phyloP scores from a whole-genome alignment of 306 rosid genomes.

The apple (Malus domestica) region DNA sequence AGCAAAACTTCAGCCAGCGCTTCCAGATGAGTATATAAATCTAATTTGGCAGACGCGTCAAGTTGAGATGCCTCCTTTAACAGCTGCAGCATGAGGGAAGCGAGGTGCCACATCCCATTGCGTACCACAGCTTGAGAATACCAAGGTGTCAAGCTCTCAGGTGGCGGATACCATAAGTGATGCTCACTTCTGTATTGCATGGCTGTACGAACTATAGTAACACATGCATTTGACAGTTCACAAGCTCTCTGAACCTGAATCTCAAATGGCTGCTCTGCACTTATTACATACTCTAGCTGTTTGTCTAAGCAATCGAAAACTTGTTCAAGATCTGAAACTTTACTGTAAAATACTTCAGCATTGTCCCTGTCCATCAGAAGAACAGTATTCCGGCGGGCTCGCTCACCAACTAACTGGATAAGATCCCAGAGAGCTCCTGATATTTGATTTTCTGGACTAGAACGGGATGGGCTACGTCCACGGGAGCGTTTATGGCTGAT shows the following conservation, averaged over 20 bases:
- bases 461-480: slow-evolving; percentile 38
- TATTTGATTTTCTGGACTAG: slow-evolving; percentile 46
- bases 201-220: slow-evolving; percentile 51
- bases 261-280: slow-evolving; percentile 54
- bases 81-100: slow-evolving; percentile 66
- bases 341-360: slow-evolving; percentile 92
- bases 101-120: slow-evolving; percentile 74
- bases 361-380: slow-evolving; percentile 98
- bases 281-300: slow-evolving; percentile 67
- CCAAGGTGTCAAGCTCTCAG: slow-evolving; percentile 90
- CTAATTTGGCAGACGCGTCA: slow-evolving; percentile 52
- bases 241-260: slow-evolving; percentile 74
- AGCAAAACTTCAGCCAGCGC: slow-evolving; percentile 72
- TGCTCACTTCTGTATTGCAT: slow-evolving; percentile 66
- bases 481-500: slow-evolving; percentile 67
- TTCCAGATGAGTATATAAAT: slow-evolving; percentile 63
- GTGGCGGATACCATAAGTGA: slow-evolving; percentile 93
- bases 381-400: slow-evolving; percentile 81
- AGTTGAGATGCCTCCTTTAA: slow-evolving; percentile 59
- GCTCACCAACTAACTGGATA: slow-evolving; percentile 87
- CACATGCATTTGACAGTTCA: slow-evolving; percentile 89
- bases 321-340: slow-evolving; percentile 88
- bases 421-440: slow-evolving; percentile 98
- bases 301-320: slow-evolving; percentile 74
- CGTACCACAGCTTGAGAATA: slow-evolving; percentile 76